Percentiles rank a stretch among this genome's conserved stretches.
phyloP scores from a whole-genome alignment of 768 basidiomycete genomes.

The Russula sp. region DNA sequence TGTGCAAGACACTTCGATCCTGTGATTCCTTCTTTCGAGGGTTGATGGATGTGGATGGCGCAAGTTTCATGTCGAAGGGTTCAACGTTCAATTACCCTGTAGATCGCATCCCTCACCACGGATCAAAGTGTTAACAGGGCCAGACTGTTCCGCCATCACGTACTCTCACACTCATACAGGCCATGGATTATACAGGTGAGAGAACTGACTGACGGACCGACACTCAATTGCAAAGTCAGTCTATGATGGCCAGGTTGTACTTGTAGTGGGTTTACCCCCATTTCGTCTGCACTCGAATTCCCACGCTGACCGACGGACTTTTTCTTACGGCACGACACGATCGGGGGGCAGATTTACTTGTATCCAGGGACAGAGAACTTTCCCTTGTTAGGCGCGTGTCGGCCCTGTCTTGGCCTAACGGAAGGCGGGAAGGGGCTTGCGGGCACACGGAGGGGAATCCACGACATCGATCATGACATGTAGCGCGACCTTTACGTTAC shows the following conservation, averaged over 20 bases:
- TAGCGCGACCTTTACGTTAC: neutral
- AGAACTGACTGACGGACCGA: neutral
- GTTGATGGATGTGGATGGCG: slow-evolving; percentile 2
- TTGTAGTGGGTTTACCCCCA: too few relatives aligned
- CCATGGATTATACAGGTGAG: neutral
- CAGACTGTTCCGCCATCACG: neutral
- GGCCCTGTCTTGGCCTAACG: neutral
- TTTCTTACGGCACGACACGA: neutral
- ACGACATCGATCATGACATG: neutral
- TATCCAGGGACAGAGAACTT: neutral
- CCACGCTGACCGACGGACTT: slow-evolving; percentile 3
- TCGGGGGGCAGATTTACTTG: neutral
- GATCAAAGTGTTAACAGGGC: neutral
- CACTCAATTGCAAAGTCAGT: too few relatives aligned
- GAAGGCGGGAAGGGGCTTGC: neutral
- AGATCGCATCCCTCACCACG: neutral
- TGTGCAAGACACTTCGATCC: neutral
- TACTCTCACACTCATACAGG: neutral
- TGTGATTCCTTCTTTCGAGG: neutral
- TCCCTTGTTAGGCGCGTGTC: neutral
- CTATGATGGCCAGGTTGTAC: too few relatives aligned
- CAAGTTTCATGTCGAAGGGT: neutral
- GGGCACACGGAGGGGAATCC: neutral
- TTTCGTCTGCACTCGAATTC: neutral
- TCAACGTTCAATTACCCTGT: neutral